These are phyloP conservation scores for Talaromyces atroroseus DNA, from an alignment of 2,329 filamentous ascomycete species.

Conservation along the genomic window DNA sequence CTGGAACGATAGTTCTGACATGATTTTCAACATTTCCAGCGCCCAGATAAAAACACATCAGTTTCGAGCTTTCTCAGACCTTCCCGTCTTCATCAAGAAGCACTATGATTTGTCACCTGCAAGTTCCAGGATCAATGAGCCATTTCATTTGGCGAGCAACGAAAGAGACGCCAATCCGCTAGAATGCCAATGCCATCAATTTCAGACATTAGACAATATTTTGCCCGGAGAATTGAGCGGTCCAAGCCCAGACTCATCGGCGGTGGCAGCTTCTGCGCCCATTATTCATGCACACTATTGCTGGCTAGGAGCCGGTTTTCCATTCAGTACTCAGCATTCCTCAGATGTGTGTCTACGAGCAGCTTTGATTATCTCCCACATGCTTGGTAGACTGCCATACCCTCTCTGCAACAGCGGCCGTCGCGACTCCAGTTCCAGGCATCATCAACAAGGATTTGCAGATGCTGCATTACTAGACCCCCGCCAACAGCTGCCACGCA, in stretches of 20 bases:
- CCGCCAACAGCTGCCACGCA: conserved; percentile 29
- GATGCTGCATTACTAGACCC: conserved; percentile 17
- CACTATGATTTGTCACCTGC: conserved; percentile 41
- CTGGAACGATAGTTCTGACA: background rate
- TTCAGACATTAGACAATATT: conserved; percentile 26
- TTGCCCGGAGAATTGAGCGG: conserved; percentile 28
- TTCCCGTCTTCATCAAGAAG: conserved; percentile 41
- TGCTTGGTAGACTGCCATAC: conserved; percentile 36
- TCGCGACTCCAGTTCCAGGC: conserved; percentile 1
- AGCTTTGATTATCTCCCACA: conserved; percentile 36
- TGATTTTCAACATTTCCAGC: conserved; percentile 20
- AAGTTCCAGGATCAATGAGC: conserved; percentile 17
- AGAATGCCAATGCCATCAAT: conserved; percentile 28
- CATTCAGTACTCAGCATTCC: conserved; percentile 38
- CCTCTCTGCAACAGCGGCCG: conserved; percentile 24
- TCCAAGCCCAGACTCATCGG: conserved; percentile 27
- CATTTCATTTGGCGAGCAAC: conserved; percentile 15
- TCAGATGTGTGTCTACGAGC: conserved; percentile 38
- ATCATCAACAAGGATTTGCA: conserved; percentile 9
- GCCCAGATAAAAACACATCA: conserved; percentile 43
- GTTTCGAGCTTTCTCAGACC: conserved; percentile 43
- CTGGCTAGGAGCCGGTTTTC: conserved; percentile 26
- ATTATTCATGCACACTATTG: conserved; percentile 16
- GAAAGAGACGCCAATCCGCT: conserved; percentile 23
- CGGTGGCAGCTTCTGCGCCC: conserved; percentile 26